A percentile compares a stretch with the other conserved stretches of the same genome.
These are phyloP conservation scores for Vitis rupestris DNA, from an alignment of 164 flowering plant genomes.

Conservation along the genomic window DNA sequence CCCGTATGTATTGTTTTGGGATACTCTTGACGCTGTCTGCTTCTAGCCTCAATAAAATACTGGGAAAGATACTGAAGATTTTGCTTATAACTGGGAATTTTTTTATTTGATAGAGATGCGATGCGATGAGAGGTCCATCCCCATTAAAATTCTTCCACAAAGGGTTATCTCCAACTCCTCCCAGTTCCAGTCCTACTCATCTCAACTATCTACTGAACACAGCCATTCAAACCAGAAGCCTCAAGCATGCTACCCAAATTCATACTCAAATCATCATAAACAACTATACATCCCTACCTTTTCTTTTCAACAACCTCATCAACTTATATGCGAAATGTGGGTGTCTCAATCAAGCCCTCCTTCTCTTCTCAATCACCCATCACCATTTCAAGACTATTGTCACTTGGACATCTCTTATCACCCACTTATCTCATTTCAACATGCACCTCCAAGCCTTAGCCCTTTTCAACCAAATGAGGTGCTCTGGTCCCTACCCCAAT, in stretches of 20 bases:
- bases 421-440: constrained; percentile 37
- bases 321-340: constrained; percentile 53
- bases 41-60: too few species aligned
- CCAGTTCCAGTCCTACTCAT: constrained; percentile 27
- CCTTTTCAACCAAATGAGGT: constrained; percentile 44
- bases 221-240: constrained; percentile 16
- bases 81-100: too few species aligned
- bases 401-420: constrained; percentile 58
- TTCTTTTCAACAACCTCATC: constrained; percentile 54
- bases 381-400: constrained; percentile 30
- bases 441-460: constrained; percentile 36
- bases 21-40: too few species aligned
- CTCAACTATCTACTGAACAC: constrained; percentile 46
- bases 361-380: constrained; percentile 30
- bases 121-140: background rate
- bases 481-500: constrained; percentile 38
- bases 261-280: constrained; percentile 57
- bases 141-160: background rate
- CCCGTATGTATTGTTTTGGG: too few species aligned
- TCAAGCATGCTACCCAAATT: constrained; percentile 48
- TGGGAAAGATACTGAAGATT: too few species aligned
- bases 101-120: too few species aligned
- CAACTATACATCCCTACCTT: constrained; percentile 31
- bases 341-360: constrained; percentile 24
- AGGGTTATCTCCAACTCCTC: background rate